Evolutionary conservation across 2,329 filamentous ascomycete species (phyloP), one percentile per base, ranked within the genome.

Genomic region (Epichloe coenophiala): DNA sequence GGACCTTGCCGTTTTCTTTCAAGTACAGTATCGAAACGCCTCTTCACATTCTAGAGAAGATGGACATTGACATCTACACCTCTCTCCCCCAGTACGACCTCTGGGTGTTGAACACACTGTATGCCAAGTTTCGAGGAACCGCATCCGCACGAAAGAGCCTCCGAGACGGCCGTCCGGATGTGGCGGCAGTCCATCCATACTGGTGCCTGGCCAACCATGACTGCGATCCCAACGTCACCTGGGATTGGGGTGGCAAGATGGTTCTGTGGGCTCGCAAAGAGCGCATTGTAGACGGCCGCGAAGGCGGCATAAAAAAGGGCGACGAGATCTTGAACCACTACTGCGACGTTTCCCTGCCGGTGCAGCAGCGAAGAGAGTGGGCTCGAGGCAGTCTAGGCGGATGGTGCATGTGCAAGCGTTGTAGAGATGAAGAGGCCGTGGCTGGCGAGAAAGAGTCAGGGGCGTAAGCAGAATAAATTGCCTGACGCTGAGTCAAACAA

Each of bases 151-250:
- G 87, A 39, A 83, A 93, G 57, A 88, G 80, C 54, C 76, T 76
- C 0, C 78, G 78, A 58, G 86, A 91, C 55, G 87, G 89, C 3
- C 80, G 87, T 9, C 91, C 93, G 0, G 93, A 97, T 60, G 85
- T 95, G 4, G 88, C 88, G 31, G 91, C 91, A 31, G 90, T 97
- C 31, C 90, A 97, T 68, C 89, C 91, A 2, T 81, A 95, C 58
- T 98, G 93, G 89, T 97, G 90, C 67, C 74, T 97, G 33, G 90
- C 91, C 31, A 98, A 98, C 61, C 93, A 98, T 65, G 88, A 89
- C 64, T 98, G 93, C 68, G 83, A 95, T 63, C 93, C 93, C 8
- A 96, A 95, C 65, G 89, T 97, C 39, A 79, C 79, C 3, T 98
- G 93, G 93, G 87, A 95, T 61, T 96, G 90, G 88, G 82, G 84